Evolutionary conservation across 2,329 filamentous ascomycete species (phyloP).

Genomic region (Fusarium sp.): DNA sequence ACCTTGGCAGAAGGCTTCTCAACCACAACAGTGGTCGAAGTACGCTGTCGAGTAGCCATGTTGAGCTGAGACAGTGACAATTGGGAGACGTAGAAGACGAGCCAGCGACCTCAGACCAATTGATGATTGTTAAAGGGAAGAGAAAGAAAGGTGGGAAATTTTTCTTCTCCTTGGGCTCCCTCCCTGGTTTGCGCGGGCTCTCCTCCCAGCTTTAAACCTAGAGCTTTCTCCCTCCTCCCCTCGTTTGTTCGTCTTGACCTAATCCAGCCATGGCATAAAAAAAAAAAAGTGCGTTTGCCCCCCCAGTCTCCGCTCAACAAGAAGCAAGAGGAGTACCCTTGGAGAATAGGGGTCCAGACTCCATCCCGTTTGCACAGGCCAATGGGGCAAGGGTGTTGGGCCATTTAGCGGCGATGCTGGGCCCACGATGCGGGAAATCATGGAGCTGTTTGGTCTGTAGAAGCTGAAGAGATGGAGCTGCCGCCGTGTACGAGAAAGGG

Average conservation of each 20-base stretch:
- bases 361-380: conserved; percentile 11
- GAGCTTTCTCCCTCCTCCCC: neutral
- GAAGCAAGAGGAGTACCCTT: neutral
- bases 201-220: neutral
- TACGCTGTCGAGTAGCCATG: conserved; percentile 45
- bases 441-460: conserved; percentile 20
- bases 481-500: neutral
- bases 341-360: conserved; percentile 42
- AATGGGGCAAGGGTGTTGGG: conserved; percentile 31
- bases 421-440: conserved; percentile 41
- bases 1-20: conserved; percentile 31
- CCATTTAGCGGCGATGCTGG: conserved; percentile 19
- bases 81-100: neutral
- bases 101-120: neutral
- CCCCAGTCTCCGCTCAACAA: conserved; percentile 15
- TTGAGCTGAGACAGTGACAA: conserved; percentile 5
- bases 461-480: too few species aligned
- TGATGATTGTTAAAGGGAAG: neutral
- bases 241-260: conserved; percentile 27
- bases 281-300: conserved; percentile 11
- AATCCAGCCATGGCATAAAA: conserved; percentile 39
- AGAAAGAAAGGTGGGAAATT: conserved; percentile 3
- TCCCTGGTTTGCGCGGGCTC: neutral
- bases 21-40: conserved; percentile 38
- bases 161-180: neutral